Evolutionary conservation across 306 rosid species (phyloP).

Genomic region (Comarum palustre): DNA sequence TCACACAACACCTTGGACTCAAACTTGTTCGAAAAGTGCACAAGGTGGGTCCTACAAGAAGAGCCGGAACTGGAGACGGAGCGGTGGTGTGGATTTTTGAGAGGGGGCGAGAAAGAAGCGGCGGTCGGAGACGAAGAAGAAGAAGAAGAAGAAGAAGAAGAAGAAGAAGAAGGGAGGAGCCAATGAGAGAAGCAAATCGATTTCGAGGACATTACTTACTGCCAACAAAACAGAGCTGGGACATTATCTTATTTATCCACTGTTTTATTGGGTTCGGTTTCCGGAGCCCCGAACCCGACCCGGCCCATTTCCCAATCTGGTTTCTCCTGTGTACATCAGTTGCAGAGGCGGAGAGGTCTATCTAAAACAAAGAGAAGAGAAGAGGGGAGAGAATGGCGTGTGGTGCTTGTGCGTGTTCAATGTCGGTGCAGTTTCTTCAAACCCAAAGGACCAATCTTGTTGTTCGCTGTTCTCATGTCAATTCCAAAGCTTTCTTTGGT

Average conservation of each 20-base stretch:
- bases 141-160: too few relatives aligned
- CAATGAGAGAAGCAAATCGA: background rate
- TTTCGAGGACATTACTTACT: conserved; percentile 6
- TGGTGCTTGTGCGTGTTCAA: conserved; percentile 32
- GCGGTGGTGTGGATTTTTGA: background rate
- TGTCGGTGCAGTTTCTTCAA: conserved; percentile 38
- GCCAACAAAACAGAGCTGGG: background rate
- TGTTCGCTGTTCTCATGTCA: conserved; percentile 37
- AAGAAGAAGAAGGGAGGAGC: background rate
- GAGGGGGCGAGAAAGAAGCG: background rate
- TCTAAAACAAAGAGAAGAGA: background rate
- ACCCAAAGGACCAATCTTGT: conserved; percentile 11
- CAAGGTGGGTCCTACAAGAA: background rate
- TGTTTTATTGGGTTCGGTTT: background rate
- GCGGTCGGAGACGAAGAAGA: too few relatives aligned
- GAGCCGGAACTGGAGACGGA: background rate
- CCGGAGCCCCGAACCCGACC: background rate
- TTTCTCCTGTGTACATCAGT: background rate
- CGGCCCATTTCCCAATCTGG: background rate
- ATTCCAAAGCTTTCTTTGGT: background rate
- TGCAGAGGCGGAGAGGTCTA: background rate
- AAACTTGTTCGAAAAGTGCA: conserved; percentile 26
- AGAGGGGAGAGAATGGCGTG: background rate
- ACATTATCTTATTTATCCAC: too few relatives aligned
- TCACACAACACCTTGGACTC: conserved; percentile 17